These are phyloP conservation scores for Nematocida ausubeli DNA, from an alignment of 371 early-diverging fungal species.

Conservation along the genomic window DNA sequence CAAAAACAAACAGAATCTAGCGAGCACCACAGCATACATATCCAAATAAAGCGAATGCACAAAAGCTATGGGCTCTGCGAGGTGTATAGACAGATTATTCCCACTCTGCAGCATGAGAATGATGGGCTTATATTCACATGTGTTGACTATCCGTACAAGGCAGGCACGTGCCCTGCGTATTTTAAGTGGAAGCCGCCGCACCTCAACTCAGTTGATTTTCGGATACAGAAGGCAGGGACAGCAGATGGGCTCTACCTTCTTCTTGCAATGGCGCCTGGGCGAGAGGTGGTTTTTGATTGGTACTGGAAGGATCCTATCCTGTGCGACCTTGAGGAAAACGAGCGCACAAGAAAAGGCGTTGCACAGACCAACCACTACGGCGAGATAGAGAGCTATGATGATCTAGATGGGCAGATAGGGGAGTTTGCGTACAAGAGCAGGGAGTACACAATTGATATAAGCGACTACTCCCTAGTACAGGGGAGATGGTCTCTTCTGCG, in stretches of 20 bases:
- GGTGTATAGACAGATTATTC: constrained; percentile 60
- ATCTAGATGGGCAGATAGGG: constrained; percentile 57
- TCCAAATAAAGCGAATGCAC: constrained; percentile 60
- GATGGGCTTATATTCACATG: constrained; percentile 95
- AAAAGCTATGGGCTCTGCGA: constrained; percentile 65
- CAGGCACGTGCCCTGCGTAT: constrained; percentile 80
- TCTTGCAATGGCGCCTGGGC: neutral
- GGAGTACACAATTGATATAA: constrained; percentile 51
- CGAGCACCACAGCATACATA: neutral
- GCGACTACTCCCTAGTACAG: constrained; percentile 28
- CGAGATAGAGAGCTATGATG: neutral
- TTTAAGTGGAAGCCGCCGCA: constrained; percentile 96
- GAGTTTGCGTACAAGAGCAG: constrained; percentile 65
- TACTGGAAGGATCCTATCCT: constrained; percentile 31
- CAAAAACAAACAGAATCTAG: neutral
- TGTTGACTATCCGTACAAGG: constrained; percentile 73
- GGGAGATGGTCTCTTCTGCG: constrained; percentile 77
- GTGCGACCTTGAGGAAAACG: constrained; percentile 20
- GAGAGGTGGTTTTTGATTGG: constrained; percentile 22
- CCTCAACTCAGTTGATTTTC: constrained; percentile 91
- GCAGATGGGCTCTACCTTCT: constrained; percentile 25
- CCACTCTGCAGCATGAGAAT: constrained; percentile 75
- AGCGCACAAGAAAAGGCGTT: neutral
- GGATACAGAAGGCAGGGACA: constrained; percentile 60
- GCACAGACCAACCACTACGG: constrained; percentile 7